Percentiles rank a stretch among this genome's conserved stretches.
phyloP scores from a whole-genome alignment of 768 basidiomycete genomes.

The Pholiota microspora region DNA sequence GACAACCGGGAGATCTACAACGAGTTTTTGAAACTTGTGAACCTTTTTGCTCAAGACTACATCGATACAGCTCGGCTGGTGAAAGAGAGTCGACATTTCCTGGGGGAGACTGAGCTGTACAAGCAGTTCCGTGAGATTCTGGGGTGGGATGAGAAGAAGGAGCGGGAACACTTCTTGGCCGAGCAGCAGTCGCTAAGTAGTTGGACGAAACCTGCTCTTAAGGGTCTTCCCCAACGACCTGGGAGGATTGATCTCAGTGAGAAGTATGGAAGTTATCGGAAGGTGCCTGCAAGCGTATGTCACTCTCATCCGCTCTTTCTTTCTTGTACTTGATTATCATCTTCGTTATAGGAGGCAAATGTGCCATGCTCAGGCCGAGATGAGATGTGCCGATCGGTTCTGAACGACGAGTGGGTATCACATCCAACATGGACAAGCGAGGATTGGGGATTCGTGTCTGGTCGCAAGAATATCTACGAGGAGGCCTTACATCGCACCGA shows the following conservation, averaged over 20 bases:
- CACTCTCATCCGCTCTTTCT: slow-evolving; percentile 1
- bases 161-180: slow-evolving; percentile 48
- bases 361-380: slow-evolving; percentile 94
- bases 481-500: slow-evolving; percentile 95
- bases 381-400: slow-evolving; percentile 92
- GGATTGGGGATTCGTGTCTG: slow-evolving; percentile 85
- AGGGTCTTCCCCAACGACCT: slow-evolving; percentile 39
- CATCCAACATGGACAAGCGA: slow-evolving; percentile 96
- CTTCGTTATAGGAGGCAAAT: slow-evolving; percentile 65
- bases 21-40: slow-evolving; percentile 94
- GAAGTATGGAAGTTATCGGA: slow-evolving; percentile 88
- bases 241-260: slow-evolving; percentile 66
- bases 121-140: slow-evolving; percentile 82
- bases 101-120: slow-evolving; percentile 75
- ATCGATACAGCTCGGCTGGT: slow-evolving; percentile 86
- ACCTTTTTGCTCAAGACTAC: slow-evolving; percentile 91
- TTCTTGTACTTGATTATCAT: background rate
- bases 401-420: slow-evolving; percentile 99
- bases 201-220: slow-evolving; percentile 50
- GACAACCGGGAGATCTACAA: slow-evolving; percentile 80
- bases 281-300: slow-evolving; percentile 75
- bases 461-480: slow-evolving; percentile 95
- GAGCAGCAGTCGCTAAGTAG: slow-evolving; percentile 47
- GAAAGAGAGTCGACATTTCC: slow-evolving; percentile 76
- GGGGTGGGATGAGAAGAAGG: slow-evolving; percentile 80